A percentile compares a stretch with the other conserved stretches of the same genome.
phyloP scores from a whole-genome alignment of 163 green algal genomes.

The Scenedesmus sp. region DNA sequence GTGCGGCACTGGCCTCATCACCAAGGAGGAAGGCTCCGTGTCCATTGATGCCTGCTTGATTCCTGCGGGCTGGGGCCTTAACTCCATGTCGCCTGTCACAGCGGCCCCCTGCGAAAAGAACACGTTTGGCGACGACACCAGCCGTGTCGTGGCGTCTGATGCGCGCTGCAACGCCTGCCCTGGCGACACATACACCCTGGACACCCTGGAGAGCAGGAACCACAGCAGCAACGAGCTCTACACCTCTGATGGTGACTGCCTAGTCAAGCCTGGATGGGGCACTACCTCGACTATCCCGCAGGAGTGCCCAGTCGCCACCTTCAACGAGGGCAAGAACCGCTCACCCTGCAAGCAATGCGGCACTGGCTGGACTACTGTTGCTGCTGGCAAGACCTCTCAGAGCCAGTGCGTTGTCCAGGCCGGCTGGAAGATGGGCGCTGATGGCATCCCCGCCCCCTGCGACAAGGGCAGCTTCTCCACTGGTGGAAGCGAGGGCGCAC shows the following conservation, averaged over 20 bases:
- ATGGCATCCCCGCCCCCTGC: not conserved
- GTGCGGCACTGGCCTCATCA: constrained; percentile 10
- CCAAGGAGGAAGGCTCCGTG: not conserved
- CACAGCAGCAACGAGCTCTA: not conserved
- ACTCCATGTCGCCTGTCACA: not conserved
- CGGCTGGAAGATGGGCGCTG: not conserved
- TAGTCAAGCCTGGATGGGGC: not conserved
- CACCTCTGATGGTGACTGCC: not conserved
- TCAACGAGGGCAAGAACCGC: not conserved
- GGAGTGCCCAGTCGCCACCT: not conserved
- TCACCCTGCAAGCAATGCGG: not conserved
- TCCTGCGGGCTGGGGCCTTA: not conserved
- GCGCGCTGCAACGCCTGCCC: not conserved
- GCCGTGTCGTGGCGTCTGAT: not conserved
- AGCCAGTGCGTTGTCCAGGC: not conserved
- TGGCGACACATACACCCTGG: not conserved
- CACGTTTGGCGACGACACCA: not conserved
- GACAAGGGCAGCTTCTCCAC: not conserved
- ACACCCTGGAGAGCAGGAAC: not conserved
- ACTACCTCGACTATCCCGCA: not conserved
- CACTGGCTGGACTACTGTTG: not conserved
- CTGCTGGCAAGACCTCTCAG: not conserved
- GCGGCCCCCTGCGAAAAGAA: not conserved
- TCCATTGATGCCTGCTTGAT: not conserved
- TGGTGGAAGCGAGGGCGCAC: not conserved